Evolutionary conservation across 192 early-diverging fungal species (phyloP).

Genomic region (Coemansia sp.): DNA sequence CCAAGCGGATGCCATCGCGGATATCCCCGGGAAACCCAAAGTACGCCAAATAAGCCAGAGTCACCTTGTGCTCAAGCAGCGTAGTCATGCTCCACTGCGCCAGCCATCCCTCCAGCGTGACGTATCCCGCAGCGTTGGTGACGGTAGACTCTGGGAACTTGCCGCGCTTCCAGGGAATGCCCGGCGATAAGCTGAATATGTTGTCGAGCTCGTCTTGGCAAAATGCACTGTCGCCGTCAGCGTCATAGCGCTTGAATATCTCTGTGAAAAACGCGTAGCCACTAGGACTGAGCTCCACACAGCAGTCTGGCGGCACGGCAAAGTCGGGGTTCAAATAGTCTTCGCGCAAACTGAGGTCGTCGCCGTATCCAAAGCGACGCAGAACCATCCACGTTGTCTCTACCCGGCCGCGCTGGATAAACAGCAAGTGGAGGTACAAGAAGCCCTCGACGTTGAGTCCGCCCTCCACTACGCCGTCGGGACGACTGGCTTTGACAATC

Average conservation of each 20-base stretch:
- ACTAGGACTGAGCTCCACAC: slow-evolving; percentile 90
- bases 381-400: slow-evolving; percentile 99
- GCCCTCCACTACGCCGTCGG: slow-evolving; percentile 80
- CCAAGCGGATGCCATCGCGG: slow-evolving; percentile 83
- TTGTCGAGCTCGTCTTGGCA: slow-evolving; percentile 81
- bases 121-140: slow-evolving; percentile 84
- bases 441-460: slow-evolving; percentile 96
- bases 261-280: slow-evolving; percentile 97
- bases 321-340: slow-evolving; percentile 88
- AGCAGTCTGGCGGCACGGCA: slow-evolving; percentile 88
- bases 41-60: slow-evolving; percentile 94
- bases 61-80: slow-evolving; percentile 85
- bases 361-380: slow-evolving; percentile 95
- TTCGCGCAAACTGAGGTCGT: slow-evolving; percentile 90
- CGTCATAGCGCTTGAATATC: slow-evolving; percentile 92
- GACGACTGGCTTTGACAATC: slow-evolving; percentile 87
- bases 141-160: slow-evolving; percentile 90
- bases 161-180: slow-evolving; percentile 90
- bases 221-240: slow-evolving; percentile 97
- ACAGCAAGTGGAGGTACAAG: slow-evolving; percentile 91
- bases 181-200: slow-evolving; percentile 88
- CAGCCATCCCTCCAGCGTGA: slow-evolving; percentile 95
- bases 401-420: slow-evolving; percentile 94
- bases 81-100: slow-evolving; percentile 99
- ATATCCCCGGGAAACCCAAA: slow-evolving; percentile 94